These are phyloP conservation scores for Saccharomyces pastorianus DNA, from an alignment of 1,139 yeast species.

Conservation along the genomic window DNA sequence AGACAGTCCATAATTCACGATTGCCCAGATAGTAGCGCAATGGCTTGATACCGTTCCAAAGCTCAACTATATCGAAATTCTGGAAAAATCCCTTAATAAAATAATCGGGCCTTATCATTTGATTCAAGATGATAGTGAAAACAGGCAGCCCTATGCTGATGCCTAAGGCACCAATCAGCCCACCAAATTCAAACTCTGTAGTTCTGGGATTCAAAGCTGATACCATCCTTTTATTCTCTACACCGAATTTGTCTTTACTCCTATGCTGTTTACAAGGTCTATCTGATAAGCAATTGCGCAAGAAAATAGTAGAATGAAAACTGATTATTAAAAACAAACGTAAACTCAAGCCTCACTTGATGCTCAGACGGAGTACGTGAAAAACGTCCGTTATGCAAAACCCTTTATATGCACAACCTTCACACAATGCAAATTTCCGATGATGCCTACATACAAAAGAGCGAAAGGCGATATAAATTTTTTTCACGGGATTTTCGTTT, in stretches of 20 bases:
- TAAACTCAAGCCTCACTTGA: background rate
- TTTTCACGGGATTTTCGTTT: background rate
- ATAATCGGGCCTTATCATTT: slow-evolving; percentile 51
- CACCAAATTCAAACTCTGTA: slow-evolving; percentile 64
- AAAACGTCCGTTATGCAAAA: background rate
- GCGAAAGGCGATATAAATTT: background rate
- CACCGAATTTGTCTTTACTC: background rate
- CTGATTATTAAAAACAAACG: background rate
- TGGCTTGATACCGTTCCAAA: slow-evolving; percentile 29
- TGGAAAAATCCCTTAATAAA: slow-evolving; percentile 40
- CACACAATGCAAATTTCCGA: background rate
- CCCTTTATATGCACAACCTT: slow-evolving; percentile 1
- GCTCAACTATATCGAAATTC: slow-evolving; percentile 35
- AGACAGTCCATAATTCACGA: slow-evolving; percentile 49
- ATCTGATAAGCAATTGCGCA: background rate
- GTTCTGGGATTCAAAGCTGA: slow-evolving; percentile 59
- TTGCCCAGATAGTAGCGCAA: slow-evolving; percentile 26
- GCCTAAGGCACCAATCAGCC: slow-evolving; percentile 62
- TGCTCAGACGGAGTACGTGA: background rate
- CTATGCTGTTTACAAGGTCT: background rate
- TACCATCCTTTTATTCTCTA: background rate
- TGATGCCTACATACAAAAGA: background rate
- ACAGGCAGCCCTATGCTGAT: slow-evolving; percentile 63
- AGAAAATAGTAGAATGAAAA: background rate
- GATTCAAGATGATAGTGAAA: slow-evolving; percentile 50